Conservation (phyloP, 2,329 filamentous ascomycete species). For the Epichloe baconii region DNA sequence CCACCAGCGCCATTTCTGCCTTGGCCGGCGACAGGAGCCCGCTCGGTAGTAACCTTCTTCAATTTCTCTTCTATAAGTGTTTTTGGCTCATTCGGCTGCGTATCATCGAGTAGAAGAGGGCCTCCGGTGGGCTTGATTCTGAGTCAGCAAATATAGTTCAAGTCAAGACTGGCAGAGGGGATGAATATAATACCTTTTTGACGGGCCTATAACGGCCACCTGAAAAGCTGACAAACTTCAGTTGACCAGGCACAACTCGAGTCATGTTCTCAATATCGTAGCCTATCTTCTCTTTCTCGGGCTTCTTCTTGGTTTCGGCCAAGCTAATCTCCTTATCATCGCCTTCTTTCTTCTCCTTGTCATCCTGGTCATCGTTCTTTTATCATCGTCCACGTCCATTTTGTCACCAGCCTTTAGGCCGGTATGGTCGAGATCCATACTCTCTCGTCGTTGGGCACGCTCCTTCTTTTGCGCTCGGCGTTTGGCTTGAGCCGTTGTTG, state of each 20-base stretch:
- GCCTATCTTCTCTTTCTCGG: constrained; percentile 90
- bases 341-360: constrained; percentile 49
- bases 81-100: constrained; percentile 64
- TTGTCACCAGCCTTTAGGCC: constrained; percentile 56
- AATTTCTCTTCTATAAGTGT: constrained; percentile 81
- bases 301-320: constrained; percentile 67
- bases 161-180: not conserved
- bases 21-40: constrained; percentile 42
- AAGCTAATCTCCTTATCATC: constrained; percentile 44
- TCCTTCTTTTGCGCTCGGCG: constrained; percentile 90
- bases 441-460: constrained; percentile 74
- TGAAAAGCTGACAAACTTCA: constrained; percentile 92
- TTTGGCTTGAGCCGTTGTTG: constrained; percentile 93
- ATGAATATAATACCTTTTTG: constrained; percentile 49
- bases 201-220: constrained; percentile 86
- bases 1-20: constrained; percentile 14
- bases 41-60: constrained; percentile 60
- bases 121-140: constrained; percentile 68
- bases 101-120: constrained; percentile 82
- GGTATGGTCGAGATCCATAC: constrained; percentile 84
- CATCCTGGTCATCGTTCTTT: constrained; percentile 36
- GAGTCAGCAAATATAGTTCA: constrained; percentile 11
- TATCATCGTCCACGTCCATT: constrained; percentile 73
- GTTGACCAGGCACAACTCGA: constrained; percentile 77
- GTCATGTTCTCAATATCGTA: constrained; percentile 97